These are phyloP conservation scores for Phytophthora citrophthora DNA, from an alignment of 352 stramenopile species.

Conservation along the genomic window DNA sequence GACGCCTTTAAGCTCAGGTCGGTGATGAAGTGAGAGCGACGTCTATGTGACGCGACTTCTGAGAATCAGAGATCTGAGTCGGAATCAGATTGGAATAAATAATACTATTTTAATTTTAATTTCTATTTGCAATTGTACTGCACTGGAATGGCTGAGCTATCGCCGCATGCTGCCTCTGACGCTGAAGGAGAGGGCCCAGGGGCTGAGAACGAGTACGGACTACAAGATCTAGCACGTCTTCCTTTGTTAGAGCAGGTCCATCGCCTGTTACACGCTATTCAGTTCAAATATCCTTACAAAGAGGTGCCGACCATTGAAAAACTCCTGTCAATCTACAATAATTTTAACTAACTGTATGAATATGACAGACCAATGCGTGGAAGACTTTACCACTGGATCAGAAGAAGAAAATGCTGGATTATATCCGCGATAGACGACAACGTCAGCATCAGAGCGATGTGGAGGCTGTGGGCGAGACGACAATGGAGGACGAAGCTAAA, in stretches of 20 bases:
- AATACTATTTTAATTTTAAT: too few relatives aligned
- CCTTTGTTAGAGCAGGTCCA: constrained; percentile 88
- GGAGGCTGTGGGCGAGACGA: constrained; percentile 7
- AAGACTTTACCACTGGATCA: constrained; percentile 75
- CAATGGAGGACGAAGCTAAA: constrained; percentile 4
- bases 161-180: background rate
- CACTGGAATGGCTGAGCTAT: constrained; percentile 23
- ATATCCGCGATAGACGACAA: constrained; percentile 75
- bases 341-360: background rate
- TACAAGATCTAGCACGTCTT: constrained; percentile 65
- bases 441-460: constrained; percentile 22
- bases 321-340: background rate
- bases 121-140: background rate
- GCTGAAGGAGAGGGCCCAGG: constrained; percentile 6
- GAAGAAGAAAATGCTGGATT: constrained; percentile 82
- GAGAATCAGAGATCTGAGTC: constrained; percentile 4
- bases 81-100: too few relatives aligned
- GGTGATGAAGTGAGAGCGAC: constrained; percentile 6
- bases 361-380: constrained; percentile 70
- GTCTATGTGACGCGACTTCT: constrained; percentile 14
- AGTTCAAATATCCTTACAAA: constrained; percentile 84
- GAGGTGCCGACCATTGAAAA: constrained; percentile 43
- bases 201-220: constrained; percentile 68
- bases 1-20: constrained; percentile 23
- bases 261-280: constrained; percentile 84